These are phyloP conservation scores for Candida dubliniensis DNA, from an alignment of 1,139 yeast genomes.

Conservation along the genomic window DNA sequence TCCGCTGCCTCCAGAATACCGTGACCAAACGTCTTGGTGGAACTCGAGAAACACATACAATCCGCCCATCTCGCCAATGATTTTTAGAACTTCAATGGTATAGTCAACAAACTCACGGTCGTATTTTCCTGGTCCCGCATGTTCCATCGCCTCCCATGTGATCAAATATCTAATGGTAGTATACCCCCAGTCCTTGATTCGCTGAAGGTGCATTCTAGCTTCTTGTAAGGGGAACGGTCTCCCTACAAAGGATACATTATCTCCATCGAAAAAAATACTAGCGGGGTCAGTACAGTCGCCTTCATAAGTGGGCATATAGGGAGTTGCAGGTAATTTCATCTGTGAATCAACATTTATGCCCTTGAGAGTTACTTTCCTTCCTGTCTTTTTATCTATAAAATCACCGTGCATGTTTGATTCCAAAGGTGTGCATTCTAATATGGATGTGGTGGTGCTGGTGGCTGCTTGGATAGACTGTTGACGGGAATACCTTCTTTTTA, in stretches of 20 bases:
- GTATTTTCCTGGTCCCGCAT: constrained; percentile 79
- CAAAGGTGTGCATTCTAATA: constrained; percentile 35
- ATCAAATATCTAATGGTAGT: constrained; percentile 74
- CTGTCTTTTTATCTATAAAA: constrained; percentile 55
- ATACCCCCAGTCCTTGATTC: constrained; percentile 80
- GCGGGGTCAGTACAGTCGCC: constrained; percentile 45
- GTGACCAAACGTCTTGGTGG: constrained; percentile 94
- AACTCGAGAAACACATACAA: constrained; percentile 82
- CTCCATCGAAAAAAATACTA: constrained; percentile 64
- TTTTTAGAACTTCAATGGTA: constrained; percentile 59
- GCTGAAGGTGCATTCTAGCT: constrained; percentile 63
- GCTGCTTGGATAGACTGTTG: constrained; percentile 21
- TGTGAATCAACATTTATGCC: constrained; percentile 86
- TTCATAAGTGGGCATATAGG: constrained; percentile 53
- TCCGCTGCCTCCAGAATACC: constrained; percentile 91
- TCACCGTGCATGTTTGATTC: constrained; percentile 47
- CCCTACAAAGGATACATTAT: constrained; percentile 74
- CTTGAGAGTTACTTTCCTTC: constrained; percentile 61
- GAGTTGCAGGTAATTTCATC: constrained; percentile 66
- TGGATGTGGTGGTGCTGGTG: constrained; percentile 13
- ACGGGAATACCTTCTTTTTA: constrained; percentile 24
- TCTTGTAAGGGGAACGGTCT: constrained; percentile 77
- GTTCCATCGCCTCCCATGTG: constrained; percentile 95
- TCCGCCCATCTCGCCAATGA: constrained; percentile 65
- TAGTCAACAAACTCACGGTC: constrained; percentile 77